Evolutionary conservation across 108 stramenopile genomes (phyloP), one percentile per base, ranked within the genome.

Genomic region (Halocafeteria seosinensis): DNA sequence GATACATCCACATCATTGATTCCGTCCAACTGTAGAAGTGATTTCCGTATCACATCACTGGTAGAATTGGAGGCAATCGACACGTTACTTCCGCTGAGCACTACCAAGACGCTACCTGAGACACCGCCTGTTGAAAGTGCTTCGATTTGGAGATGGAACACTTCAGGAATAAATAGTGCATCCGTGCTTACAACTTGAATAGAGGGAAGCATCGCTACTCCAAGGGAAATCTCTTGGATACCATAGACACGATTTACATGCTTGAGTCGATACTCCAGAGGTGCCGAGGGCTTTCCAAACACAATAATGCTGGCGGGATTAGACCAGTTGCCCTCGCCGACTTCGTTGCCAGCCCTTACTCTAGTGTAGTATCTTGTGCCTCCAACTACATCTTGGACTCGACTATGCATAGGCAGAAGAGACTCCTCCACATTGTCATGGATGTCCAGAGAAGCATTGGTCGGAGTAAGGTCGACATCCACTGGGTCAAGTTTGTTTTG

Each of bases 191-290:
- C 58, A 28, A 62, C 53, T 61, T 88, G 87, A 33, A 87, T 73
- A 72, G 87, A 86, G 55, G 84, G 71, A 13, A 85, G 69, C 47
- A 84, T 73, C 0, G 34, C 38, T 5, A 69, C 78, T 11, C 70
- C 66, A 6, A 84, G 82, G 1, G 79, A 73, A 60, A 87, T 76
- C 5, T 72, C 64, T 72, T 88, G 87, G 27, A 87, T 70, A 70
- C 86, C 87, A 62, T 88, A 59, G 11, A 28, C 28, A 13, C 57
- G 57, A 8, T 11, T 6, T 12, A n/a, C 6, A 2, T 17, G 13
- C 21, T 17, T n/a, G 2, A 59, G 17, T 17, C 2, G 21, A 26
- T 35, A 21, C 11, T 11, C 2, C n/a, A 6, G 2, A 2, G 57
- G 57, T n/a, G 2, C 25, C 17, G 12, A 6, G 5, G 57, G 57